A percentile compares a stretch with the other conserved stretches of the same genome.
These are phyloP conservation scores for Debaryomyces sp. DNA, from an alignment of 1,139 yeast species.

Conservation along the genomic window DNA sequence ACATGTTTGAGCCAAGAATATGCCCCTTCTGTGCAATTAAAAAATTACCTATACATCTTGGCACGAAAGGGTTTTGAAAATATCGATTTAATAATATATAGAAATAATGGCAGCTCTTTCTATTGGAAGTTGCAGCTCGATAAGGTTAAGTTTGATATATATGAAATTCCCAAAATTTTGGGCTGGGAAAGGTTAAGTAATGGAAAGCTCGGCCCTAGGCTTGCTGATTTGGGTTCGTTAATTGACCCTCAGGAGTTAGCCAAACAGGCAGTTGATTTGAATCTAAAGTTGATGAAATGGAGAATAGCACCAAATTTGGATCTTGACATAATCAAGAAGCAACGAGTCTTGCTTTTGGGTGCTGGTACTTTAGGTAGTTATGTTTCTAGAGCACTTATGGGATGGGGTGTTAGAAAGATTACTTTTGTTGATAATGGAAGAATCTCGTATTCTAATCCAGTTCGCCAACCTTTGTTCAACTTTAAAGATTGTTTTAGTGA, in stretches of 20 bases:
- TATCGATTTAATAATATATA: constrained; percentile 43
- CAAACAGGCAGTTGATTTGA: constrained; percentile 88
- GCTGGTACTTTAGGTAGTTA: constrained; percentile 97
- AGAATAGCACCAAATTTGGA: constrained; percentile 83
- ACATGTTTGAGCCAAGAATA: constrained; percentile 47
- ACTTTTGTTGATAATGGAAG: constrained; percentile 89
- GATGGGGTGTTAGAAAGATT: constrained; percentile 89
- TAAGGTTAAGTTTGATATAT: constrained; percentile 11
- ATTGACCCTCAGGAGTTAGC: constrained; percentile 82
- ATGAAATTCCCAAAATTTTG: constrained; percentile 41
- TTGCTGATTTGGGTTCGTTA: constrained; percentile 78
- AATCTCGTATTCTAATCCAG: constrained; percentile 93
- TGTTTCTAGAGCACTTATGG: constrained; percentile 80
- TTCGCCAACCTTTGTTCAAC: constrained; percentile 82
- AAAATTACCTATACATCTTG: constrained; percentile 66
- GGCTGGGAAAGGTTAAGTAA: constrained; percentile 91
- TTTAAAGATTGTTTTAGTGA: constrained; percentile 77
- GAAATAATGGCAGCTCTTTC: constrained; percentile 30
- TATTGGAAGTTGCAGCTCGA: constrained; percentile 23
- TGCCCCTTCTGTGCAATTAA: constrained; percentile 62
- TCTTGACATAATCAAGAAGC: constrained; percentile 59
- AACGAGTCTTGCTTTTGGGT: constrained; percentile 79
- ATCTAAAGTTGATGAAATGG: constrained; percentile 95
- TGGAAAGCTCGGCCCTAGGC: constrained; percentile 77
- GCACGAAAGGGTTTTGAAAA: constrained; percentile 37